A percentile compares a stretch with the other conserved stretches of the same genome.
Evolutionary conservation across 2,329 filamentous ascomycete genomes (phyloP).

Genomic region (Chaetomium globosum): DNA sequence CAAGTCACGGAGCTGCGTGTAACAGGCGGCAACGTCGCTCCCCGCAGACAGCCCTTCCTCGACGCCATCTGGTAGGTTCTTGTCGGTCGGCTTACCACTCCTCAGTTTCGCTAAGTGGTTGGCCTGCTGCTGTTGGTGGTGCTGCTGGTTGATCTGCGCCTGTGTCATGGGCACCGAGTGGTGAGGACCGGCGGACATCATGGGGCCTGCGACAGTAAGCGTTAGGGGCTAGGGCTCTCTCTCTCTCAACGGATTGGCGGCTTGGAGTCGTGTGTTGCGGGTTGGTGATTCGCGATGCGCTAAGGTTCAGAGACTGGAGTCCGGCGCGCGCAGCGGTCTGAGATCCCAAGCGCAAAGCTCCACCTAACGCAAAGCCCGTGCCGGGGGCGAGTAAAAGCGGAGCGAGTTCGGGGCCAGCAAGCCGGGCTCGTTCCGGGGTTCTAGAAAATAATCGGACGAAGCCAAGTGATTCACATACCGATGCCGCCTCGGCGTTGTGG

Average conservation of each 20-base stretch:
- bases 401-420: conserved; percentile 16
- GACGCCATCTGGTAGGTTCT: conserved; percentile 87
- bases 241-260: neutral
- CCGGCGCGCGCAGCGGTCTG: neutral
- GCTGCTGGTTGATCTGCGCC: conserved; percentile 56
- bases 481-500: conserved; percentile 38
- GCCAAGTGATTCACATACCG: conserved; percentile 33
- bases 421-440: conserved; percentile 4
- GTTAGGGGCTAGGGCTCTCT: conserved; percentile 8
- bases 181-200: conserved; percentile 59
- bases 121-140: conserved; percentile 49
- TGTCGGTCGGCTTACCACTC: conserved; percentile 89
- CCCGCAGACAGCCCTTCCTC: conserved; percentile 70
- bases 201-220: conserved; percentile 49
- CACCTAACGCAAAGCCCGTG: conserved; percentile 15
- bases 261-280: conserved; percentile 7
- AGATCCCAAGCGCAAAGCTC: conserved; percentile 19
- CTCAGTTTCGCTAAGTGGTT: conserved; percentile 74
- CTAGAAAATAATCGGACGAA: conserved; percentile 16
- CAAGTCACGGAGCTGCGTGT: conserved; percentile 80
- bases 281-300: conserved; percentile 15
- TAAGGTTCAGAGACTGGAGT: conserved; percentile 11
- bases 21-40: conserved; percentile 78
- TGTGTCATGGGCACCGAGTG: conserved; percentile 56
- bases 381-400: conserved; percentile 26